phyloP scores from a whole-genome alignment of 1,139 yeast species.

The Williopsis jadinii region DNA sequence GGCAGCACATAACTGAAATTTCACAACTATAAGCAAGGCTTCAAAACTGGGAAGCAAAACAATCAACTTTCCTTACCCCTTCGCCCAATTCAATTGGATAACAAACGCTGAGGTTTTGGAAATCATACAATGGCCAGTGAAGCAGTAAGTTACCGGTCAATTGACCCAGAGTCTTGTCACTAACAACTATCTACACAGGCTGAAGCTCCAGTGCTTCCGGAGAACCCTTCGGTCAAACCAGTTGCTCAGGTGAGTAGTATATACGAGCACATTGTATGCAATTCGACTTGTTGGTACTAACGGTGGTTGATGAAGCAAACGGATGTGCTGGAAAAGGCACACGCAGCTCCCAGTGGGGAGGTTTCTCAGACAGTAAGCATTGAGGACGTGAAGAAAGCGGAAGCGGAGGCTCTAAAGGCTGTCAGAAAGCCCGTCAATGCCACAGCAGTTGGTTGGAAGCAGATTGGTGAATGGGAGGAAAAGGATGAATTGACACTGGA shows the following conservation, averaged over 20 bases:
- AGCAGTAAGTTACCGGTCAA: slow-evolving; percentile 2
- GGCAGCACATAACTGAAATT: not conserved
- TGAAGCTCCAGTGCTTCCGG: slow-evolving; percentile 10
- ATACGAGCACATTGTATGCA: no score
- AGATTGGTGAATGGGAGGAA: slow-evolving; percentile 81
- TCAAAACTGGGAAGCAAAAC: not conserved
- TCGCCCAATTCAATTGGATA: not conserved
- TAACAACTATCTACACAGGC: slow-evolving; percentile 1
- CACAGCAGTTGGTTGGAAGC: slow-evolving; percentile 86
- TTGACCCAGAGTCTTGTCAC: not conserved
- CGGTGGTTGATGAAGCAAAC: slow-evolving; percentile 10
- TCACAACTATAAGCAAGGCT: not conserved
- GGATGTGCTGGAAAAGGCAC: slow-evolving; percentile 13
- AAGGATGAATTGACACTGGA: slow-evolving; percentile 56
- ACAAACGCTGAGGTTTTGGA: not conserved
- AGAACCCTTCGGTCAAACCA: slow-evolving; percentile 9
- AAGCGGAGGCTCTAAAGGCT: slow-evolving; percentile 27
- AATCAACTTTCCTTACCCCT: no score
- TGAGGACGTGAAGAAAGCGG: slow-evolving; percentile 19
- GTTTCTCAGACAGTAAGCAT: slow-evolving; percentile 10
- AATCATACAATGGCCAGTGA: slow-evolving; percentile 5
- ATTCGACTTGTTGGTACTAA: no score
- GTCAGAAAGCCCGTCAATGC: slow-evolving; percentile 55
- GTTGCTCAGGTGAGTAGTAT: slow-evolving; percentile 9
- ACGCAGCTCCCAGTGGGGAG: slow-evolving; percentile 3